phyloP scores from a whole-genome alignment of 306 rosid species.

The Prunus padus region DNA sequence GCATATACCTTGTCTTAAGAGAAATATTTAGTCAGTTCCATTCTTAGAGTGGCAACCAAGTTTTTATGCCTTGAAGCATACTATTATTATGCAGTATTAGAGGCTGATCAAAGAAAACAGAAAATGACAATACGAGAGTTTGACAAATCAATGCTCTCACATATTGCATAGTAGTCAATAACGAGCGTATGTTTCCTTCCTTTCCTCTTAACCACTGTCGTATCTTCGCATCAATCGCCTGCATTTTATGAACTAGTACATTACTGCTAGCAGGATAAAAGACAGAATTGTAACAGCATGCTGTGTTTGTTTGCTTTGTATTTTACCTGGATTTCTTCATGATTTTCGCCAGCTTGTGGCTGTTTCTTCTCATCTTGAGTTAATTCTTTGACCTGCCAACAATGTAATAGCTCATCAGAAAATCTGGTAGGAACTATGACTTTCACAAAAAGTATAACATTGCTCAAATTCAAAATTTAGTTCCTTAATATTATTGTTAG shows the following conservation, averaged over 20 bases:
- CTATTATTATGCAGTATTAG: not conserved
- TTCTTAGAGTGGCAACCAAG: conserved; percentile 30
- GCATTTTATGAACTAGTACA: conserved; percentile 25
- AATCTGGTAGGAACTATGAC: not conserved
- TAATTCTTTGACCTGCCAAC: conserved; percentile 62
- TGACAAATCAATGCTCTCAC: conserved; percentile 47
- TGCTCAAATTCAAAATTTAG: not conserved
- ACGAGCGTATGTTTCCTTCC: conserved; percentile 90
- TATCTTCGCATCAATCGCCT: conserved; percentile 75
- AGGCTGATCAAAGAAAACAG: not conserved
- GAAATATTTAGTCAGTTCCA: not conserved
- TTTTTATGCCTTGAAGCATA: not conserved
- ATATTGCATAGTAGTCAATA: conserved; percentile 78
- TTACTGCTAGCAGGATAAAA: not conserved
- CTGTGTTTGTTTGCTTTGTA: conserved; percentile 9
- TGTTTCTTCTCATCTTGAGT: conserved; percentile 48
- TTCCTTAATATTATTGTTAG: not conserved
- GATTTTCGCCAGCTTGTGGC: conserved; percentile 26
- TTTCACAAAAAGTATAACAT: not conserved
- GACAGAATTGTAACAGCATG: not conserved
- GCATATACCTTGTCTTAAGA: not conserved
- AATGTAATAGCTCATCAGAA: conserved; percentile 28
- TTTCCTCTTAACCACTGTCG: conserved; percentile 82
- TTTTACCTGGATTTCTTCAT: conserved; percentile 61
- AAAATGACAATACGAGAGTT: too few species aligned